Conservation (phyloP, 2,329 filamentous ascomycete species). For the Verruconis gallopava region DNA sequence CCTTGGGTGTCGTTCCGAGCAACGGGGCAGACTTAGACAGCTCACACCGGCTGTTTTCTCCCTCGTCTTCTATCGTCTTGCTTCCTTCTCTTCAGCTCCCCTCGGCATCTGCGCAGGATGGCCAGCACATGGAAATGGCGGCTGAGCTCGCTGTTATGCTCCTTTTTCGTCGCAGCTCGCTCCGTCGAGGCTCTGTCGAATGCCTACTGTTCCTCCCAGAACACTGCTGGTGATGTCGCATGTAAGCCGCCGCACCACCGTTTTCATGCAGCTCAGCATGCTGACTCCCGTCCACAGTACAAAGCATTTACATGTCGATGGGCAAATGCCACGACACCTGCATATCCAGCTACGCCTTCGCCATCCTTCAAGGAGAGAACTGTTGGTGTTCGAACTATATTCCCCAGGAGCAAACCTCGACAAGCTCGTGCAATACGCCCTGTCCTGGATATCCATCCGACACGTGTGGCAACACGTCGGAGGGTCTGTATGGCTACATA, state of each 20-base stretch:
- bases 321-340: constrained; percentile 55
- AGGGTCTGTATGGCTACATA: constrained; percentile 53
- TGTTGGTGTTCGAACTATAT: constrained; percentile 68
- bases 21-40: too few relatives aligned
- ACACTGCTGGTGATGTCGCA: constrained; percentile 19
- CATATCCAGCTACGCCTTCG: constrained; percentile 40
- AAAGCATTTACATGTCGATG: constrained; percentile 45
- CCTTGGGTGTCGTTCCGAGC: background rate
- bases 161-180: background rate
- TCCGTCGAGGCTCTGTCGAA: constrained; percentile 16
- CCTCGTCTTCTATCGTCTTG: background rate
- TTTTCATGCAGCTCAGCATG: background rate
- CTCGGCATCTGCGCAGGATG: background rate
- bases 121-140: background rate
- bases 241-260: background rate
- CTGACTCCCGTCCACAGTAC: constrained; percentile 1
- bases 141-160: background rate
- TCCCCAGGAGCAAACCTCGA: constrained; percentile 33
- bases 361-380: constrained; percentile 48
- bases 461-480: constrained; percentile 45
- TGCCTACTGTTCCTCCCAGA: constrained; percentile 33
- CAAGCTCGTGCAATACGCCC: constrained; percentile 37
- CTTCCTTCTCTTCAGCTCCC: background rate
- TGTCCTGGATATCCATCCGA: constrained; percentile 61
- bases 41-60: too few relatives aligned